Evolutionary conservation across 805 yeast species (phyloP).

Genomic region (Suhomyces prunicola): DNA sequence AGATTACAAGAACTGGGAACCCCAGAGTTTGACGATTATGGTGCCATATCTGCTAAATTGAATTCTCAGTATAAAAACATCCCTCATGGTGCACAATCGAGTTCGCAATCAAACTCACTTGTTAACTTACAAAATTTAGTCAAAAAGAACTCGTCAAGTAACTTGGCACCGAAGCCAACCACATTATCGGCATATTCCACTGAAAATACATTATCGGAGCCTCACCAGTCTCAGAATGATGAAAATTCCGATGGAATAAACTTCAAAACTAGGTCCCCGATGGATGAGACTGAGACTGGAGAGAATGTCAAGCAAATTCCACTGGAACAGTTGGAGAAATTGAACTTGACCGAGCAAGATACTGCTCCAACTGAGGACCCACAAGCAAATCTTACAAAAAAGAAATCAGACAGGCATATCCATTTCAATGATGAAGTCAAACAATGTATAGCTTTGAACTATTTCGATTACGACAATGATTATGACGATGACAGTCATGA

Average conservation of each 20-base stretch:
- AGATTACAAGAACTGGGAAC: conserved; percentile 11
- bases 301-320: not conserved
- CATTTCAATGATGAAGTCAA: conserved; percentile 94
- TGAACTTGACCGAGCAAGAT: not conserved
- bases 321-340: not conserved
- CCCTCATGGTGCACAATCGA: conserved; percentile 1
- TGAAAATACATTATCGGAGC: not conserved
- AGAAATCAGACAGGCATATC: conserved; percentile 56
- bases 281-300: not conserved
- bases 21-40: conserved; percentile 42
- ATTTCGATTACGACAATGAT: conserved; percentile 23
- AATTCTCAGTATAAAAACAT: conserved; percentile 33
- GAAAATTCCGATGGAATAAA: not conserved
- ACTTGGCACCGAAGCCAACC: not conserved
- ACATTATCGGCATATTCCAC: not conserved
- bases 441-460: conserved; percentile 80
- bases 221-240: not conserved
- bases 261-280: not conserved
- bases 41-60: conserved; percentile 42
- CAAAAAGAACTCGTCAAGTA: conserved; percentile 4
- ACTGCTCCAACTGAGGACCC: not conserved
- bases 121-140: conserved; percentile 13
- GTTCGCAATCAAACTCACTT: conserved; percentile 13
- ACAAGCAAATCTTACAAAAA: conserved; percentile 15
- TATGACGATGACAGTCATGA: conserved; percentile 38